Evolutionary conservation across 352 stramenopile genomes (phyloP).

Genomic region (Achlya hypogyna): DNA sequence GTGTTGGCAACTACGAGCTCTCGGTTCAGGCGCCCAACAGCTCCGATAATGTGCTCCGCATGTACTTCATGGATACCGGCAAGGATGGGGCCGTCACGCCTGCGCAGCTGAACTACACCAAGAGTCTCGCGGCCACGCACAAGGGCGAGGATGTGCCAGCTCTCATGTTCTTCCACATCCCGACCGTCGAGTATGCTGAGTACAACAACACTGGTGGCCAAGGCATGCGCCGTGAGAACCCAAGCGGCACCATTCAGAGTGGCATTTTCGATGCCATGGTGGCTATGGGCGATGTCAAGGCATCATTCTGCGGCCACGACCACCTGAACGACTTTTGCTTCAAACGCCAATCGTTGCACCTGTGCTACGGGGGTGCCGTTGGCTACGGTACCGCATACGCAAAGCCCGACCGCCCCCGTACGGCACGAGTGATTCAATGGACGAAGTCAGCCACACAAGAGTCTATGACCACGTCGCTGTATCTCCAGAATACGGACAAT

Average conservation of each 20-base stretch:
- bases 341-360: constrained; percentile 32
- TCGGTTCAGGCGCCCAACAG: constrained; percentile 27
- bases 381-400: constrained; percentile 31
- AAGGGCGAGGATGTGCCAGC: constrained; percentile 23
- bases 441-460: neutral
- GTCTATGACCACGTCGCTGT: constrained; percentile 3
- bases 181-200: constrained; percentile 34
- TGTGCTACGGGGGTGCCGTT: constrained; percentile 47
- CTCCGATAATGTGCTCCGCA: constrained; percentile 33
- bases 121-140: neutral
- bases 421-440: constrained; percentile 50
- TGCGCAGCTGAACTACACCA: constrained; percentile 26
- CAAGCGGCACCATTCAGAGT: neutral
- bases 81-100: constrained; percentile 44
- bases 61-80: constrained; percentile 59
- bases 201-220: no score
- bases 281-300: constrained; percentile 43
- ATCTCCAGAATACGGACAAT: neutral
- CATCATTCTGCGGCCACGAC: constrained; percentile 48
- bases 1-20: constrained; percentile 59
- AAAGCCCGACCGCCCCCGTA: constrained; percentile 25
- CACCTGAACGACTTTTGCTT: constrained; percentile 59
- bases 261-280: neutral
- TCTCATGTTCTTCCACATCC: constrained; percentile 62
- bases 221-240: neutral